These are phyloP conservation scores for Parascedosporium putredinis DNA, from an alignment of 2,329 filamentous ascomycete species.

Conservation along the genomic window DNA sequence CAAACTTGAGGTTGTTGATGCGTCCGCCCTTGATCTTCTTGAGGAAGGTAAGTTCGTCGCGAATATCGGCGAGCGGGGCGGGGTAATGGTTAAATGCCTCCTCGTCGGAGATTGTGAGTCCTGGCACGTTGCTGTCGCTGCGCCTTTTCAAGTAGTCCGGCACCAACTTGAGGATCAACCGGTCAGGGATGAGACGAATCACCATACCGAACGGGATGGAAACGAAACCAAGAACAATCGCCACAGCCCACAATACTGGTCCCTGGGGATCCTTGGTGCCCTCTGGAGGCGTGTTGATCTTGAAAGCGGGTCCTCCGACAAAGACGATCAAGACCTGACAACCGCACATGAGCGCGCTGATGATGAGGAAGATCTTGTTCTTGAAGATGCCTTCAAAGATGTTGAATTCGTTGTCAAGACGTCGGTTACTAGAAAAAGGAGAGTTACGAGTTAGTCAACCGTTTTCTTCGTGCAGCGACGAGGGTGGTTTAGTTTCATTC, in stretches of 20 bases:
- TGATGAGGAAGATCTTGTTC: slow-evolving; percentile 83
- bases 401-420: slow-evolving; percentile 89
- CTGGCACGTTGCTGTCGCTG: slow-evolving; percentile 33
- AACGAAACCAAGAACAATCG: slow-evolving; percentile 70
- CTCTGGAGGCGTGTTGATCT: slow-evolving; percentile 34
- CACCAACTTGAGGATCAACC: slow-evolving; percentile 43
- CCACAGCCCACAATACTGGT: slow-evolving; percentile 76
- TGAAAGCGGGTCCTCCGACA: slow-evolving; percentile 73
- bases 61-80: slow-evolving; percentile 60
- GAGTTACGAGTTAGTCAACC: too few relatives aligned
- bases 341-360: slow-evolving; percentile 78
- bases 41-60: slow-evolving; percentile 71
- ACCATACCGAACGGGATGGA: slow-evolving; percentile 76
- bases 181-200: slow-evolving; percentile 75
- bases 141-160: slow-evolving; percentile 41
- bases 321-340: slow-evolving; percentile 86
- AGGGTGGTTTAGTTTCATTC: too few relatives aligned
- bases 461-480: too few relatives aligned
- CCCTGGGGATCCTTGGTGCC: slow-evolving; percentile 44
- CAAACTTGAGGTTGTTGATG: slow-evolving; percentile 71
- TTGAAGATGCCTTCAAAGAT: slow-evolving; percentile 79
- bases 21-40: slow-evolving; percentile 73
- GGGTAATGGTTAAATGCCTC: slow-evolving; percentile 60
- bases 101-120: slow-evolving; percentile 53
- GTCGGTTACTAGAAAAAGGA: slow-evolving; percentile 55